phyloP scores from a whole-genome alignment of 1,139 yeast species.

The Diutina ranongensis region DNA sequence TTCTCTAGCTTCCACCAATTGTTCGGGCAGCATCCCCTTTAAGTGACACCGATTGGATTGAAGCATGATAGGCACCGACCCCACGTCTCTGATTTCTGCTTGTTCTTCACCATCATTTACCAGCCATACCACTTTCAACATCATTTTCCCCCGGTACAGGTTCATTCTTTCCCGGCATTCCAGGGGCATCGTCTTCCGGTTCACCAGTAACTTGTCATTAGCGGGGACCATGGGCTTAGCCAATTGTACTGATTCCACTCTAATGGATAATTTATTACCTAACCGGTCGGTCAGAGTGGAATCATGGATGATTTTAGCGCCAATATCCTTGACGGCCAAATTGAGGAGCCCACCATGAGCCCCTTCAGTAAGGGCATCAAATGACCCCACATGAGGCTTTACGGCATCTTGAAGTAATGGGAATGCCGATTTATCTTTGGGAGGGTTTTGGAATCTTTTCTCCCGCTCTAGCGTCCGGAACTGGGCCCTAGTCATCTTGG shows the following conservation, averaged over 20 bases:
- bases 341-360: constrained; percentile 75
- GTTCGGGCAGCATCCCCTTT: constrained; percentile 69
- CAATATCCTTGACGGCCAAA: constrained; percentile 81
- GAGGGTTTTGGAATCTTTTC: constrained; percentile 74
- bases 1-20: constrained; percentile 68
- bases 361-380: constrained; percentile 89
- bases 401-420: constrained; percentile 84
- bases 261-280: constrained; percentile 72
- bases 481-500: constrained; percentile 27
- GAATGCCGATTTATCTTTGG: constrained; percentile 71
- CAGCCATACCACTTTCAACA: constrained; percentile 71
- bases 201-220: constrained; percentile 67
- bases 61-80: constrained; percentile 85
- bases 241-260: constrained; percentile 79
- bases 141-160: constrained; percentile 60
- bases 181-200: constrained; percentile 76
- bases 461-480: constrained; percentile 89
- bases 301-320: constrained; percentile 75
- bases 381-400: constrained; percentile 90
- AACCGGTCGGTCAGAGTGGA: constrained; percentile 53
- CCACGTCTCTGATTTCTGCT: constrained; percentile 81
- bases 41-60: constrained; percentile 85
- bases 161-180: constrained; percentile 87
- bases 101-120: constrained; percentile 81
- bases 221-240: constrained; percentile 71